Base-by-base conservation (phyloP, 805 yeast genomes). In the Saturnispora sekii region DNA sequence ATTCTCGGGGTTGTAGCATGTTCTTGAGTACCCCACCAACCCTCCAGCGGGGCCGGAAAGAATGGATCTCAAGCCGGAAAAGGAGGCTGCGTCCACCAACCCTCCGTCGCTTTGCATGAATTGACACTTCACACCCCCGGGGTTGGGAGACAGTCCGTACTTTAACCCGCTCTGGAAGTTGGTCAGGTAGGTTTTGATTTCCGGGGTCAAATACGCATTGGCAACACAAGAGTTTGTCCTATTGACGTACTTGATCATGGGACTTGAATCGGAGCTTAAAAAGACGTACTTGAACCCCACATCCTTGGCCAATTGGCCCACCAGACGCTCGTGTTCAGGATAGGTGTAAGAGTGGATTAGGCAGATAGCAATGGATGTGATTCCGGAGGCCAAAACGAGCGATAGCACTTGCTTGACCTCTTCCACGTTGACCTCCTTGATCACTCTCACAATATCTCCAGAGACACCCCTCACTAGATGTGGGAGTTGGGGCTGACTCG, bases 81-180 rank as follows among this genome's bases (percentile, higher is more conserved):
- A 90, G 40, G 76, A 73, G 17, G 77, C 69, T 56, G 93, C 88
- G 45, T 87, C 87, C 17, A 89, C 88, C 48, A 90, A 72, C 2
- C 97, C 97, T 47, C 97, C 97, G 61, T 90, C 96, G 10, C 95
- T 84, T 63, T 90, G 96, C 97, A 90, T 90, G 62, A 90, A 90
- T 53, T 83, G 81, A 48, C 85, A 75, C 49, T 69, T 66, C 35
- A 73, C 74, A 5, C 81, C 81, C 10, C 60, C 54, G 10, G 55
- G 53, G 10, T 59, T 56, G 16, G 58, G 53, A 47, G 47, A 44
- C 9, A 73, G 60, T 1, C 77, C 77, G 38, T 76, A 74, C 17
- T 62, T 62, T 48, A 85, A 70, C 4, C 93, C 93, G 2, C 68
- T 56, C 41, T 76, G 74, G 54, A 85, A 81, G 14, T 79, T 74